These are phyloP conservation scores for Chenopodium suecicum DNA, from an alignment of 148 eudicot species.

Conservation along the genomic window DNA sequence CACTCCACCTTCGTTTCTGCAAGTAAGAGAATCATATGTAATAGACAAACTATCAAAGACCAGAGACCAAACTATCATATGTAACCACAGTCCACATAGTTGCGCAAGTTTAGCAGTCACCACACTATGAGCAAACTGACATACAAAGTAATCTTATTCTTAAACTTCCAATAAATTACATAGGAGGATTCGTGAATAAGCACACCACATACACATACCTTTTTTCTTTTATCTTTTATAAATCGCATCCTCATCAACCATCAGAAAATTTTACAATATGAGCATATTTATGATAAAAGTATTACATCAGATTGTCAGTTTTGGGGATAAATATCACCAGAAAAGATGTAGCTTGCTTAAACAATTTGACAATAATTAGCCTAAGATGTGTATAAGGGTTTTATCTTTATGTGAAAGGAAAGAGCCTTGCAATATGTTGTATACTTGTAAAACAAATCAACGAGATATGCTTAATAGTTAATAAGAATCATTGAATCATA, in stretches of 20 bases:
- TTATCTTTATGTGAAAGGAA: not conserved
- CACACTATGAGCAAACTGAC: not conserved
- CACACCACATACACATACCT: not conserved
- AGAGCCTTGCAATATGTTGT: not conserved
- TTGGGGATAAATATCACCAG: not conserved
- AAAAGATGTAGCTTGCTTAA: not conserved
- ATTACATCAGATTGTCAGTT: not conserved
- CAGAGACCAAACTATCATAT: no score
- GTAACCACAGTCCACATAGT: not conserved
- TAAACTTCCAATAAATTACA: not conserved
- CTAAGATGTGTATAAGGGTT: not conserved
- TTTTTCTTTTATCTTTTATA: not conserved
- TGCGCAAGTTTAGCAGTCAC: not conserved
- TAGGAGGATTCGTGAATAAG: not conserved
- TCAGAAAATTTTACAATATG: not conserved
- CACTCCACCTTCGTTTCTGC: constrained; percentile 87
- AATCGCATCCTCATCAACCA: not conserved
- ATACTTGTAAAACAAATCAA: no score
- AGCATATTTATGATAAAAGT: no score
- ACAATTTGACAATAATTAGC: not conserved
- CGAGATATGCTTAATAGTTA: no score
- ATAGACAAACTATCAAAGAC: not conserved
- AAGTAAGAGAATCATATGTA: not conserved
- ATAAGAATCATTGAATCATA: not conserved
- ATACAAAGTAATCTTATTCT: not conserved